Evolutionary conservation across 352 stramenopile genomes (phyloP), one percentile per base, ranked within the genome.

Genomic region (Phytophthora pini): DNA sequence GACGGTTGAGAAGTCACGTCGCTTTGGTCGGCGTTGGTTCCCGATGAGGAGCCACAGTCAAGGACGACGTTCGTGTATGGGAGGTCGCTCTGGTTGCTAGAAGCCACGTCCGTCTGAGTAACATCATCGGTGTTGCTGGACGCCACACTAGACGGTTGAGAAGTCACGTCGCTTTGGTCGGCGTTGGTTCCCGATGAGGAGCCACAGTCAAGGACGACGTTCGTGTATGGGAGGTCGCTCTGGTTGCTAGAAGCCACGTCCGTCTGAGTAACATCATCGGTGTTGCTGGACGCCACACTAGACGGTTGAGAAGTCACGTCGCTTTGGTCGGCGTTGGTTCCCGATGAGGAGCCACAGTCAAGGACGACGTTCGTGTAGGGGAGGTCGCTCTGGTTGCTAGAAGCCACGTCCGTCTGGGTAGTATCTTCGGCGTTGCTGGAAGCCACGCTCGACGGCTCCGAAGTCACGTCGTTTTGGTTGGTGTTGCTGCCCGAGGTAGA

Each of bases 81-180:
- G 13, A 32, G 26, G 27, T 66, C 58, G 9, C 12, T 38, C 2
- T 31, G 31, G 12, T 26, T 65, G 46, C 61, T 70, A 3, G 53
- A 70, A 5, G 46, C 39, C 8, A 70, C 61, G 15, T 56, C 54
- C 9, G 47, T 60, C 47, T 70, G 61, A 2, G 61, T 60, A 10
- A 56, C 47, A 27, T 60, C 61, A 6, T 56, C 48, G 20, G 36
- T 4, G 31, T 36, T 36, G 31, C 31, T 36, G 9, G 31, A 36
- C 12, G 31, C 31, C 8, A 36, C 31, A 17, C 45, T 62, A 4
- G 60, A 44, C 34, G 39, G 45, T 13, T 51, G 51, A 2, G 45
- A 56, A 34, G 44, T n/a, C n/a, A 41, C n/a, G 10, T 44, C 40
- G 40, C 11, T 43, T 12, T 59, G 52, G n/a, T 49, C 8, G 6